Percentiles rank a stretch among this genome's conserved stretches.
Evolutionary conservation across 2,329 filamentous ascomycete genomes (phyloP).

Genomic region (Podosphaera aphanis): DNA sequence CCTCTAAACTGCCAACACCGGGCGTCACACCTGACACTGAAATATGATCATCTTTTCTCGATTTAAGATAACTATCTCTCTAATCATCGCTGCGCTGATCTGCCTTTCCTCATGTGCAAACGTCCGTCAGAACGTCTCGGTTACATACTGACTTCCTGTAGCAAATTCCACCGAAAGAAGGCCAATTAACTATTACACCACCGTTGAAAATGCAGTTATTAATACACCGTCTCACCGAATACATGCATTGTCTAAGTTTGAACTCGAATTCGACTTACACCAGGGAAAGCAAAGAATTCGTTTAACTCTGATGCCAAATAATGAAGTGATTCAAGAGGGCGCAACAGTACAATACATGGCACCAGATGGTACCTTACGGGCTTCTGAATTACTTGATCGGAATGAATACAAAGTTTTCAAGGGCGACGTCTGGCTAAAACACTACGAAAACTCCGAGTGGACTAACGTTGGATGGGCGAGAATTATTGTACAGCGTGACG

Average conservation of each 20-base stretch:
- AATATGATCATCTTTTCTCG: not conserved
- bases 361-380: constrained; percentile 42
- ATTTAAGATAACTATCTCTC: not conserved
- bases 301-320: constrained; percentile 66
- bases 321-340: constrained; percentile 62
- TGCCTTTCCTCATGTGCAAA: not conserved
- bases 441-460: constrained; percentile 39
- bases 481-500: constrained; percentile 56
- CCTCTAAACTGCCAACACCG: not conserved
- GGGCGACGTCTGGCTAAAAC: constrained; percentile 50
- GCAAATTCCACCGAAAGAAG: constrained; percentile 53
- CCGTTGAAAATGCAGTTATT: constrained; percentile 52
- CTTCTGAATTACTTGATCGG: constrained; percentile 47
- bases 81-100: not conserved
- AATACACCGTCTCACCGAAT: constrained; percentile 58
- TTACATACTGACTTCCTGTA: constrained; percentile 12
- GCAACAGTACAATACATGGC: constrained; percentile 52
- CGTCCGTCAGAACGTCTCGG: not conserved
- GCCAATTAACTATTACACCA: constrained; percentile 50
- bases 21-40: not conserved
- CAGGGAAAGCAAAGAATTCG: constrained; percentile 45
- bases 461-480: constrained; percentile 69
- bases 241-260: constrained; percentile 61
- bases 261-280: constrained; percentile 58
- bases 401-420: constrained; percentile 62